Evolutionary conservation across 257 asterid species (phyloP).

Genomic region (Solanum dulcamara): DNA sequence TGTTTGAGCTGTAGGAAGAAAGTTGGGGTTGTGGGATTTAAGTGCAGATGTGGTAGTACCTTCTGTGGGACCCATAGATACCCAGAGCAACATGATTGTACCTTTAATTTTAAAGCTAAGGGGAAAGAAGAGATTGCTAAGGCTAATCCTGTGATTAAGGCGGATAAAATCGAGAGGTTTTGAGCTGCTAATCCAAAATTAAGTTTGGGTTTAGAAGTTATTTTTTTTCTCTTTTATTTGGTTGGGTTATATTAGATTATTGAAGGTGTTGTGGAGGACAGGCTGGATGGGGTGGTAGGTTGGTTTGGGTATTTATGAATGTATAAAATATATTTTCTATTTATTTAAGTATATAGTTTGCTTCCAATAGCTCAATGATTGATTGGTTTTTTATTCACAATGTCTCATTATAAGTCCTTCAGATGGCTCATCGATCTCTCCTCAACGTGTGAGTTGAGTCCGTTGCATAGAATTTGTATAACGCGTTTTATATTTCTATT

Average conservation of each 20-base stretch:
- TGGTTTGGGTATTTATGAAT: not conserved
- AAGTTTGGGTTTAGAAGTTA: not conserved
- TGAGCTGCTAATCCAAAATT: not conserved
- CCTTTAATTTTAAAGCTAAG: constrained; percentile 28
- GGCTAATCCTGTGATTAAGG: constrained; percentile 39
- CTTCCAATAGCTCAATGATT: not conserved
- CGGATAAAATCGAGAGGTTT: constrained; percentile 27
- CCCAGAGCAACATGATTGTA: constrained; percentile 38
- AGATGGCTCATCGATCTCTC: too few relatives aligned
- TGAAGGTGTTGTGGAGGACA: not conserved
- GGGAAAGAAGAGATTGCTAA: constrained; percentile 23
- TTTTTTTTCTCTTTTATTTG: not conserved
- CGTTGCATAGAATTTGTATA: too few relatives aligned
- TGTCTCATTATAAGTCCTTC: too few relatives aligned
- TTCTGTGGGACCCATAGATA: constrained; percentile 42
- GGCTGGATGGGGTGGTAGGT: not conserved
- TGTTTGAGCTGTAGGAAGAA: constrained; percentile 31
- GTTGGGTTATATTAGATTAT: not conserved
- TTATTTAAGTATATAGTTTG: not conserved
- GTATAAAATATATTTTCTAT: not conserved
- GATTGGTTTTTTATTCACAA: too few relatives aligned
- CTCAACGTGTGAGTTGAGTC: too few relatives aligned
- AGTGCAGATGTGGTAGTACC: constrained; percentile 37
- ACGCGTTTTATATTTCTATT: too few relatives aligned
- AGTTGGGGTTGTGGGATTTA: constrained; percentile 29